Evolutionary conservation across 805 yeast species (phyloP).

Genomic region (Candida taoyuanica): DNA sequence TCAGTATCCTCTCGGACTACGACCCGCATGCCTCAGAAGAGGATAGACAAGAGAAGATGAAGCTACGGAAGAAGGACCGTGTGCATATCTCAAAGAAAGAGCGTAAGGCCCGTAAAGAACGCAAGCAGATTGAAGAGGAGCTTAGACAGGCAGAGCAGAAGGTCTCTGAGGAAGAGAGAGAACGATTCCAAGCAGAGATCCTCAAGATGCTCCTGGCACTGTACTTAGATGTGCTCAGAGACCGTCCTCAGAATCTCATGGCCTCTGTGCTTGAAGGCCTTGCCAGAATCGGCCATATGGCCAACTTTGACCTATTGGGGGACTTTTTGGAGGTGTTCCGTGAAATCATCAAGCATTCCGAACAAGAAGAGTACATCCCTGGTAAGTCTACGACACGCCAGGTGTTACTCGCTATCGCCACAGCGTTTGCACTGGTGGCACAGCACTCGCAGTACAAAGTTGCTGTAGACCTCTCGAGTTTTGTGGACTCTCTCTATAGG

Average conservation of each 20-base stretch:
- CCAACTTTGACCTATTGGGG: conserved; percentile 87
- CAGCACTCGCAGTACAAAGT: conserved; percentile 71
- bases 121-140: conserved; percentile 84
- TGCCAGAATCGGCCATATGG: conserved; percentile 86
- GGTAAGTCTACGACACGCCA: conserved; percentile 52
- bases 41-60: conserved; percentile 40
- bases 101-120: conserved; percentile 80
- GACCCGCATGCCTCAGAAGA: conserved; percentile 57
- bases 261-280: conserved; percentile 90
- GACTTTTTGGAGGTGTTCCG: conserved; percentile 86
- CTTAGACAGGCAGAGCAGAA: conserved; percentile 82
- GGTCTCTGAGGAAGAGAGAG: conserved; percentile 83
- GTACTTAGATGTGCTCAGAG: conserved; percentile 73
- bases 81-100: conserved; percentile 90
- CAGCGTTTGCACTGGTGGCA: conserved; percentile 81
- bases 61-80: conserved; percentile 78
- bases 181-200: conserved; percentile 77
- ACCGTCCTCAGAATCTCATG: conserved; percentile 58
- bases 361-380: conserved; percentile 41
- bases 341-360: conserved; percentile 61
- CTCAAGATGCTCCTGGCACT: conserved; percentile 66
- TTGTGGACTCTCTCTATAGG: conserved; percentile 70
- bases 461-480: conserved; percentile 75
- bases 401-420: conserved; percentile 74
- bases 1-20: conserved; percentile 63